Evolutionary conservation across 331 rosid species (phyloP).

Genomic region (Pyrus hybrid): DNA sequence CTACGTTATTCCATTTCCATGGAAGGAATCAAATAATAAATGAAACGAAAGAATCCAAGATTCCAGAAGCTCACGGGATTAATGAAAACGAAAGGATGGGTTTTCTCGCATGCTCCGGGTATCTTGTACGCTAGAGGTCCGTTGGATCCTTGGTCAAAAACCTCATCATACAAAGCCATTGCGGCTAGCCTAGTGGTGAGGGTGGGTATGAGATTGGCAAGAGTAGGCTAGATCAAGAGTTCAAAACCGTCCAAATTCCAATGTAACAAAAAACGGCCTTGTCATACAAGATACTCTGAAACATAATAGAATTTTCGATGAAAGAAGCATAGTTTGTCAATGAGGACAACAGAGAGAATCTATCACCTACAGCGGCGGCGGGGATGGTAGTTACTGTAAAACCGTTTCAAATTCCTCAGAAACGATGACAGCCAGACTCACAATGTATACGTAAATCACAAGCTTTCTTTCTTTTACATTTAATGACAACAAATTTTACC

Average conservation of each 20-base stretch:
- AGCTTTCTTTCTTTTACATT: not conserved
- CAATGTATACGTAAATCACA: not conserved
- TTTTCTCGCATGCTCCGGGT: not conserved
- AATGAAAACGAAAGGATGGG: not conserved
- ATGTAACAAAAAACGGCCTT: too few relatives aligned
- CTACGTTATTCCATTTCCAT: not conserved
- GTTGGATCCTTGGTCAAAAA: too few relatives aligned
- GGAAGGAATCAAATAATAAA: not conserved
- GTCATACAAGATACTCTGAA: not conserved
- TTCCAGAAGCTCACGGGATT: not conserved
- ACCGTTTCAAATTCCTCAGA: too few relatives aligned
- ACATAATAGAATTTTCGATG: not conserved
- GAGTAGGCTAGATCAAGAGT: too few relatives aligned
- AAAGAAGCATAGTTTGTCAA: not conserved
- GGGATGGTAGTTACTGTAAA: too few relatives aligned
- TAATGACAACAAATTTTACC: not conserved
- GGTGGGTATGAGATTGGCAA: too few relatives aligned
- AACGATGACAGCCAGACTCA: not conserved
- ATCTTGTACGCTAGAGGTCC: not conserved
- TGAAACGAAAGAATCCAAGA: not conserved
- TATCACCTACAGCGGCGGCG: not conserved
- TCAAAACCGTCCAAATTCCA: too few relatives aligned
- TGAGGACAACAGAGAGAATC: not conserved
- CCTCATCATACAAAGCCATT: too few relatives aligned
- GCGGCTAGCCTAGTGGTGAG: too few relatives aligned